Percentiles rank a stretch among this genome's conserved stretches.
phyloP scores from a whole-genome alignment of 2,329 filamentous ascomycete genomes.

The Calonectria naviculata region DNA sequence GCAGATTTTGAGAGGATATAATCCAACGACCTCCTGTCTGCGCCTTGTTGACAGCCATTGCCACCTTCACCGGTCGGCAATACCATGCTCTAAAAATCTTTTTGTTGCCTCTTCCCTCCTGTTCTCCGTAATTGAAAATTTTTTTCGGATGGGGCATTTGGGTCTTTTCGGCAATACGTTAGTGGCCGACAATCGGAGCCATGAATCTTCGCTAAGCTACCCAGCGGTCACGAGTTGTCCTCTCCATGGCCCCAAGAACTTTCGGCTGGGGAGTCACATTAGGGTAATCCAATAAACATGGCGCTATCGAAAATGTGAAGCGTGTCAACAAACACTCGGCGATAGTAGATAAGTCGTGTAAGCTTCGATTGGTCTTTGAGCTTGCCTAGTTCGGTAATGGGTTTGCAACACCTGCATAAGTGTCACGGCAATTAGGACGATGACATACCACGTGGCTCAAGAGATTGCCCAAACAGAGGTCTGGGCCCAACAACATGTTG shows the following conservation, averaged over 20 bases:
- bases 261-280: not conserved
- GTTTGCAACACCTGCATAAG: not conserved
- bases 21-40: too few species aligned
- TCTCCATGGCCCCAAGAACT: not conserved
- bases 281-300: not conserved
- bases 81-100: not conserved
- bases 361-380: not conserved
- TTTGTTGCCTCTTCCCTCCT: not conserved
- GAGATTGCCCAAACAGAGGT: not conserved
- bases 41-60: too few species aligned
- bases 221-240: not conserved
- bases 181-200: not conserved
- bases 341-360: not conserved
- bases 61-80: not conserved
- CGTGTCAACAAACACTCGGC: too few species aligned
- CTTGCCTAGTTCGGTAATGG: not conserved
- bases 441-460: not conserved
- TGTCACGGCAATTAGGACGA: not conserved
- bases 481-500: not conserved
- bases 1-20: too few species aligned
- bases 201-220: not conserved
- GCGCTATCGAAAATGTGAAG: not conserved
- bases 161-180: not conserved
- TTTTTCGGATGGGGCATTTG: not conserved
- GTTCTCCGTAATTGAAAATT: not conserved